These are phyloP conservation scores for Jaltomata sinuosa DNA, from an alignment of 257 asterid species.

Conservation along the genomic window DNA sequence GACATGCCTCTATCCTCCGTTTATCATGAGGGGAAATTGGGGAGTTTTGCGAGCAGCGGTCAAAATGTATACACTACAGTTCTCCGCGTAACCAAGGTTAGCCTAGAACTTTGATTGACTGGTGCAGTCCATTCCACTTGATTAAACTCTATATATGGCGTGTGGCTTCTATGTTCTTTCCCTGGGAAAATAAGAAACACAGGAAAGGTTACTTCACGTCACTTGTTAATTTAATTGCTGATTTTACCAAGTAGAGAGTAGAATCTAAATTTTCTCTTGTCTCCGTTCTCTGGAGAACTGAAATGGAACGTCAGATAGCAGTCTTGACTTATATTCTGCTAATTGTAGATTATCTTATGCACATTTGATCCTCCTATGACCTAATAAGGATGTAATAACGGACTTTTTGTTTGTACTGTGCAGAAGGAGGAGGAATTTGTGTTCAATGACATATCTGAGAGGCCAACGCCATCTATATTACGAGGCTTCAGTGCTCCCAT, in stretches of 20 bases:
- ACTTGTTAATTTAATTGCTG: not conserved
- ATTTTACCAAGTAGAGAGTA: not conserved
- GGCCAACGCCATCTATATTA: conserved; percentile 60
- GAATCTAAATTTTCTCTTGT: not conserved
- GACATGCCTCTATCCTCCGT: conserved; percentile 61
- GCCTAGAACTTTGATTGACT: not conserved
- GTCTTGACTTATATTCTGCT: not conserved
- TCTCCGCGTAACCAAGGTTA: conserved; percentile 65
- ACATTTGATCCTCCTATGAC: not conserved
- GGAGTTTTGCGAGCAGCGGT: conserved; percentile 21
- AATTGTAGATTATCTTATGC: not conserved
- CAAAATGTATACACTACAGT: conserved; percentile 42
- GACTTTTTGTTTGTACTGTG: conserved; percentile 3
- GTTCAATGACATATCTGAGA: conserved; percentile 44
- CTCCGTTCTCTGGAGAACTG: not conserved
- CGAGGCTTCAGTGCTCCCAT: conserved; percentile 89
- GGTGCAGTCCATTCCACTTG: not conserved
- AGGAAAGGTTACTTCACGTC: not conserved
- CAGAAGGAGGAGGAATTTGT: conserved; percentile 78
- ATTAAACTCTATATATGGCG: not conserved
- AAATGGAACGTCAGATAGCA: not conserved
- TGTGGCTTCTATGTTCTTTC: not conserved
- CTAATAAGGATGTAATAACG: not conserved
- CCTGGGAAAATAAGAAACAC: not conserved
- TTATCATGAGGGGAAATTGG: conserved; percentile 46